Evolutionary conservation across 306 rosid species (phyloP).

Genomic region (Gleditsia sinensis): DNA sequence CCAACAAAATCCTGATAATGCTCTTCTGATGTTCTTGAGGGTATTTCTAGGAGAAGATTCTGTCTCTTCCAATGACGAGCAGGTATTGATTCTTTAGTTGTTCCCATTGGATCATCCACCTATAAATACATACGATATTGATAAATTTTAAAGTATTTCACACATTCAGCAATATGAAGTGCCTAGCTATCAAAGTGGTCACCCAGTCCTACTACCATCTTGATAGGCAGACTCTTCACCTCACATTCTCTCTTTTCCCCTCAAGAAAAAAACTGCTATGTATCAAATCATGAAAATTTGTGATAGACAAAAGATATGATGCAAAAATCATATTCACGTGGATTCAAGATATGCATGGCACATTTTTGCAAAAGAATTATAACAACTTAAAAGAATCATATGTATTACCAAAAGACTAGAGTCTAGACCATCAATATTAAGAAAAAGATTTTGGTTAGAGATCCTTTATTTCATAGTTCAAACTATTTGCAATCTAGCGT

Average conservation of each 20-base stretch:
- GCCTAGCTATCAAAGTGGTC: not conserved
- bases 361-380: no score
- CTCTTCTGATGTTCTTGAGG: constrained; percentile 53
- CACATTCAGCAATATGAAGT: not conserved
- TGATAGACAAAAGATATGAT: not conserved
- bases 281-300: not conserved
- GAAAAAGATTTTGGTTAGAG: not conserved
- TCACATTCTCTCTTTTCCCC: not conserved
- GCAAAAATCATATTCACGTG: no score
- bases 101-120: constrained; percentile 56
- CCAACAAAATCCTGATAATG: constrained; percentile 55
- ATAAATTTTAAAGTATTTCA: not conserved
- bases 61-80: constrained; percentile 59
- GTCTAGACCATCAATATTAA: no score
- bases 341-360: no score
- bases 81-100: constrained; percentile 43
- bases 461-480: no score
- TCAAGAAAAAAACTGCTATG: not conserved
- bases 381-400: no score
- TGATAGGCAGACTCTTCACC: not conserved
- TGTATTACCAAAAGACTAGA: no score
- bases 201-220: not conserved
- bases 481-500: no score
- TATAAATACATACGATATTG: constrained; percentile 10
- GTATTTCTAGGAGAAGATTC: constrained; percentile 70